Base-by-base conservation (phyloP, 257 asterid species). In the Scutellaria baicalensis region DNA sequence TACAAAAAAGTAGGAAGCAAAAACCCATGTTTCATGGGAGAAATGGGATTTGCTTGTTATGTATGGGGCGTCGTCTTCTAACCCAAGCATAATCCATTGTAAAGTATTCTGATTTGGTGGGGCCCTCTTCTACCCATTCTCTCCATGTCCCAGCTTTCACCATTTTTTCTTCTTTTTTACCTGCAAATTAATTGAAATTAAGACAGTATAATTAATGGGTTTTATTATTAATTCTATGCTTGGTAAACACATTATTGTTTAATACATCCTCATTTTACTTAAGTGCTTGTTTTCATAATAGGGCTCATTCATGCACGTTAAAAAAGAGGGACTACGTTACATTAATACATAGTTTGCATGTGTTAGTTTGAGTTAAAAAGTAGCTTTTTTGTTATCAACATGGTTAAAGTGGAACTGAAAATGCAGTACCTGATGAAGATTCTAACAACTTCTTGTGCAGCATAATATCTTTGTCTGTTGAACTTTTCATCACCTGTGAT, bases 81-180 rank as follows among this genome's bases (percentile, higher is more conserved):
- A 87, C 88, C 74, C 78, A 71, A 27, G 17, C 6, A 79, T 91
- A 91, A 78, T 91, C 97, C 97, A 91, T 89, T 3, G 89, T 83
- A 10, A 77, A 83, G 36, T 81, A 84, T 45, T 91, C 84, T 17
- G 87, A 75, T 49, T 58, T 79, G 65, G 70, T 76, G 33, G 77
- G 74, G 27, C 73, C 77, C 35, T 68, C 73, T 70, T 85, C 90
- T 14, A 67, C 64, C 84, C 81, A 78, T 66, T 85, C 94, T 78
- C 78, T 77, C 76, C 75, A 69, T 70, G 86, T 78, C 73, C 85
- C 91, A n/a, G n/a, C n/a, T 42, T 69, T 69, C 69, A 64, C 71
- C 85, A 40, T 49, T 20, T 71, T 75, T 66, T 66, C 80, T 47
- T 61, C 80, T 64, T 78, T 84, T 11, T 64, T 21, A 47, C 77